Evolutionary conservation across 1,139 yeast genomes (phyloP), one percentile per base, ranked within the genome.

Genomic region (Hyphopichia fennica): DNA sequence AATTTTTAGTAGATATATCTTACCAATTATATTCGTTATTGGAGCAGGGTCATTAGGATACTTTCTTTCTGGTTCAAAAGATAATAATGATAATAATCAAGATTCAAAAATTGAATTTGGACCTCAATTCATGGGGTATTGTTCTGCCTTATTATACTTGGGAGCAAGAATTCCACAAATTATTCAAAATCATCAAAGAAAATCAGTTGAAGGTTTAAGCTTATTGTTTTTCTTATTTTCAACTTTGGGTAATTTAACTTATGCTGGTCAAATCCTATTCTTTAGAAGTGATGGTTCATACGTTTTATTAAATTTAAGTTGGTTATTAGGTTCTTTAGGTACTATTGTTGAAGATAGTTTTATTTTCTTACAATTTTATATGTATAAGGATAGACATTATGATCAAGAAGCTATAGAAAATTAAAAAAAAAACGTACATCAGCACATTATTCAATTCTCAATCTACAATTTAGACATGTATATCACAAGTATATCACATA

Each of bases 141-240:
- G 79, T 4, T 82, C 90, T 3, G 95, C 95, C 0, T 50, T 70
- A 1, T 68, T 87, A 41, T 87, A 87, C 58, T 71, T 87, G 50
- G 84, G 88, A 8, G 95, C 95, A 2, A 69, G 95, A 47, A 75
- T 87, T 42, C 95, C 95, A 1, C 95, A 87, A 62, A 87, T 87
- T 45, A 63, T 82, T 46, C 89, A 83, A 57, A 87, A 87, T 62
- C 77, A 84, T 61, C 59, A 64, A 44, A 73, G 89, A 48, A 79
- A 81, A 51, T 84, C 91, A 11, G 89, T 86, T 32, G 78, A 81
- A 47, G 95, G 95, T 1, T 75, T 87, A 44, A 82, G 90, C 48
- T 71, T 87, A 49, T 72, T 87, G 42, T 87, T 87, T 63, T 86
- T 87, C 65, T 64, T 87, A 46, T 81, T 87, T 50, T 84, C 93